Evolutionary conservation across 1,139 yeast genomes (phyloP).

Genomic region (Pneumocystis oryctolagi): DNA sequence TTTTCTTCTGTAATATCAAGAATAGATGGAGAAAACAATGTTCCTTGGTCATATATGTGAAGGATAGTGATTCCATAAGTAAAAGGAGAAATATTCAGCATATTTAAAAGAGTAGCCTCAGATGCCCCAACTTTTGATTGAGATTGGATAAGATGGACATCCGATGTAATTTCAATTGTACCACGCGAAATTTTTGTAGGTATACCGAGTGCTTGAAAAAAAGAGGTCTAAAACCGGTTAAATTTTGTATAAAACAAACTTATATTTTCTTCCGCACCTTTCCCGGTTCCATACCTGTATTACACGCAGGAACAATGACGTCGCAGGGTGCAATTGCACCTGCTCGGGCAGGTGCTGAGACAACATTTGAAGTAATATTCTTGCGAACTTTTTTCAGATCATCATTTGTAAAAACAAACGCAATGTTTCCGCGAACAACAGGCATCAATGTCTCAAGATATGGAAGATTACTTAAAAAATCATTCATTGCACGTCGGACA

Average conservation of each 20-base stretch:
- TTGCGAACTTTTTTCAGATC: slow-evolving; percentile 91
- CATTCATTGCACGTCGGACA: slow-evolving; percentile 99
- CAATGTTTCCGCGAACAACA: slow-evolving; percentile 92
- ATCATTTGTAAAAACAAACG: slow-evolving; percentile 96
- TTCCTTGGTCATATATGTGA: slow-evolving; percentile 97
- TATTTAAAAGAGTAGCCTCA: slow-evolving; percentile 96
- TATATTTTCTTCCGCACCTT: slow-evolving; percentile 25
- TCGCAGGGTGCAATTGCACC: slow-evolving; percentile 99
- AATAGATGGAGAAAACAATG: slow-evolving; percentile 90
- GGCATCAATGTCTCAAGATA: slow-evolving; percentile 93
- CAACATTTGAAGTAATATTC: slow-evolving; percentile 73
- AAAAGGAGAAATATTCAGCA: slow-evolving; percentile 99
- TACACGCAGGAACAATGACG: slow-evolving; percentile 96
- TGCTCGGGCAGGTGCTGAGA: slow-evolving; percentile 99
- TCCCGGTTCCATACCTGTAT: slow-evolving; percentile 99
- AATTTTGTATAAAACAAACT: neutral
- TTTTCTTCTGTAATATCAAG: slow-evolving; percentile 98
- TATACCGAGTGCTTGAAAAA: slow-evolving; percentile 99
- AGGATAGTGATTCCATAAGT: slow-evolving; percentile 95
- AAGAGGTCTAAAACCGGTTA: slow-evolving; percentile 48
- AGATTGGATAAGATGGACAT: slow-evolving; percentile 84
- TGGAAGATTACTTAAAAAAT: slow-evolving; percentile 84
- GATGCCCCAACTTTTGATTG: slow-evolving; percentile 94
- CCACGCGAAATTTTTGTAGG: slow-evolving; percentile 99
- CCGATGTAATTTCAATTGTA: slow-evolving; percentile 97